Evolutionary conservation across 2,329 filamentous ascomycete genomes (phyloP), one percentile per base, ranked within the genome.

Genomic region (Dactylellina sp.): DNA sequence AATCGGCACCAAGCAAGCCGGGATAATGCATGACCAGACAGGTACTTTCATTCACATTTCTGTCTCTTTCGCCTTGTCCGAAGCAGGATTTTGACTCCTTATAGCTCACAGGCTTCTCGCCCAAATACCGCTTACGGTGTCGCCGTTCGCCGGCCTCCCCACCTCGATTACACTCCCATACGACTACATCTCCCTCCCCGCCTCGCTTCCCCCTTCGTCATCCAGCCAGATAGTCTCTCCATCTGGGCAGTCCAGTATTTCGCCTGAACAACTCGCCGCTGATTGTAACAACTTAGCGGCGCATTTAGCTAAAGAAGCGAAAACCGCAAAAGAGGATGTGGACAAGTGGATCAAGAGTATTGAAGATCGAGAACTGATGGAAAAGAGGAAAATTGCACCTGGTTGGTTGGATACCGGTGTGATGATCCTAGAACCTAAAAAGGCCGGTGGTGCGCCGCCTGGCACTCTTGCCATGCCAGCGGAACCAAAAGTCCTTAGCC

Each of bases 41-140:
- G 63, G 63, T 68, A 60, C 32, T 22, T 1, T 42, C 7, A 20
- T 53, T 6, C 1, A 44, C n/a, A n/a, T n/a, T n/a, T 16, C 37
- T 18, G 25, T 49, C n/a, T n/a, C n/a, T n/a, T n/a, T n/a, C n/a
- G n/a, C n/a, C n/a, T n/a, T 44, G 18, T 42, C 9, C 9, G 24
- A 16, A 28, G 7, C 6, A 20, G 14, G 1, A 40, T 53, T 46
- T 52, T 52, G 22, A 62, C 32, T 0, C n/a, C 3, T 28, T 20
- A 4, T 24, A 75, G 71, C 92, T 14, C 93, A 97, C 82, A 91
- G 90, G 14, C 88, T 97, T 76, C 88, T 99, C 50, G 91, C 93
- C 77, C 95, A 99, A 83, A 89, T 98, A 42, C 93, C 95, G 28
- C 84, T 99, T 63, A 96, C 93, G 55, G 93, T 98, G 47, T 97